Conservation (phyloP, 2,329 filamentous ascomycete species). For the Amesomyces nigricolor region DNA sequence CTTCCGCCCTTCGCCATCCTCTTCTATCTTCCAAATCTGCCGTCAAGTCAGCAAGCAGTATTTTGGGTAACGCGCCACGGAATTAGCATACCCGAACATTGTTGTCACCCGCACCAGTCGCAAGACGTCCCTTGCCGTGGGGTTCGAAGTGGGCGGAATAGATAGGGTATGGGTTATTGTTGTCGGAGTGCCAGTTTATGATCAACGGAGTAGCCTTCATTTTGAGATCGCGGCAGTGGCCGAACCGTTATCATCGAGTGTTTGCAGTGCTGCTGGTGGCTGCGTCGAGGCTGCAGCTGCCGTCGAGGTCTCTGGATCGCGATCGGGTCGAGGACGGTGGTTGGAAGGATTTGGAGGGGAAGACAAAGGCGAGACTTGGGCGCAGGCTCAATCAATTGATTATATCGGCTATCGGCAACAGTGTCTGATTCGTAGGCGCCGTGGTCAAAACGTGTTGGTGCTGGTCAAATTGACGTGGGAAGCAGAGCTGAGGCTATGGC, state of each 20-base stretch:
- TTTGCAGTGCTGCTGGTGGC: conserved; percentile 1
- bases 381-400: neutral
- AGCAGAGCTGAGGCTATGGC: neutral
- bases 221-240: conserved; percentile 33
- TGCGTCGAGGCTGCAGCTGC: conserved; percentile 3
- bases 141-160: conserved; percentile 98
- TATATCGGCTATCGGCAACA: neutral
- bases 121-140: conserved; percentile 81
- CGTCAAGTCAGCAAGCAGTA: conserved; percentile 10
- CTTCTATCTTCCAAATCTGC: conserved; percentile 86
- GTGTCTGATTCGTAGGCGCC: neutral
- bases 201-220: conserved; percentile 98
- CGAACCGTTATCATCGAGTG: conserved; percentile 19
- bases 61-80: neutral
- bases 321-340: neutral
- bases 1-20: conserved; percentile 76
- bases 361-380: neutral
- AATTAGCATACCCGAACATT: conserved; percentile 71
- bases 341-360: neutral
- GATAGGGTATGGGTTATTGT: conserved; percentile 64
- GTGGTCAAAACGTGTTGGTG: neutral
- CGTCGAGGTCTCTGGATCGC: neutral
- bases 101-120: conserved; percentile 92
- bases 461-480: neutral
- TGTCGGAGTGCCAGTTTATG: conserved; percentile 98